Evolutionary conservation across 495 filamentous ascomycete genomes (phyloP).

Genomic region (Penicillium paradoxum): DNA sequence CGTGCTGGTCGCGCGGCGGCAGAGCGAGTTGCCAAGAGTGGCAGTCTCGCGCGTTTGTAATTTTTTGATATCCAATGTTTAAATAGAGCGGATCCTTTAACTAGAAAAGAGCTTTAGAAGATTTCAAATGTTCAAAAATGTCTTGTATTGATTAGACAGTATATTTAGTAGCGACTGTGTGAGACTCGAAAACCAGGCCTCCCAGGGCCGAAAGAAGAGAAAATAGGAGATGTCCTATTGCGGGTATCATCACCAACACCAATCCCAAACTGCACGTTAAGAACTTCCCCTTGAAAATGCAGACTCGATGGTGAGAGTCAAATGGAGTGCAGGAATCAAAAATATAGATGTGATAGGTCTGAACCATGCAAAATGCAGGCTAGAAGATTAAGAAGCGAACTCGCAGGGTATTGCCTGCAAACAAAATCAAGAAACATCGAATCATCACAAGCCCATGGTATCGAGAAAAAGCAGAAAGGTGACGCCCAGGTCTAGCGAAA

Average conservation of each 20-base stretch:
- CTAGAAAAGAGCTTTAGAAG: not conserved
- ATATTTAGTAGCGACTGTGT: constrained; percentile 24
- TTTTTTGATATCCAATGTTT: not conserved
- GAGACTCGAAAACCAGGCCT: constrained; percentile 2
- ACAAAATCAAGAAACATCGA: constrained; percentile 19
- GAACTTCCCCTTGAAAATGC: not conserved
- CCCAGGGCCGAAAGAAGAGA: constrained; percentile 3
- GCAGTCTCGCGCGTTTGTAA: not conserved
- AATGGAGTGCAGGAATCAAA: not conserved
- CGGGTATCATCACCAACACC: constrained; percentile 28
- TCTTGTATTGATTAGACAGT: constrained; percentile 20
- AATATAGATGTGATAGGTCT: constrained; percentile 11
- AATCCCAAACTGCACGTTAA: constrained; percentile 15
- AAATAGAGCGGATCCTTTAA: no score
- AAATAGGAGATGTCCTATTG: constrained; percentile 18
- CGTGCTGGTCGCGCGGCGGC: constrained; percentile 45
- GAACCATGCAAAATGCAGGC: constrained; percentile 19
- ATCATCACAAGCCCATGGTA: constrained; percentile 33
- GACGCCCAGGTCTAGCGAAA: constrained; percentile 41
- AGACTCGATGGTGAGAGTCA: constrained; percentile 15
- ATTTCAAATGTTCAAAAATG: not conserved
- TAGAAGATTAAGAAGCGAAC: constrained; percentile 13
- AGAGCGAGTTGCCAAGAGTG: not conserved
- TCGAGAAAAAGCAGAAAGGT: constrained; percentile 27
- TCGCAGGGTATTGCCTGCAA: constrained; percentile 12